Base-by-base conservation (phyloP, 2,329 filamentous ascomycete genomes). In the Hawksworthiomyces lignivorus region DNA sequence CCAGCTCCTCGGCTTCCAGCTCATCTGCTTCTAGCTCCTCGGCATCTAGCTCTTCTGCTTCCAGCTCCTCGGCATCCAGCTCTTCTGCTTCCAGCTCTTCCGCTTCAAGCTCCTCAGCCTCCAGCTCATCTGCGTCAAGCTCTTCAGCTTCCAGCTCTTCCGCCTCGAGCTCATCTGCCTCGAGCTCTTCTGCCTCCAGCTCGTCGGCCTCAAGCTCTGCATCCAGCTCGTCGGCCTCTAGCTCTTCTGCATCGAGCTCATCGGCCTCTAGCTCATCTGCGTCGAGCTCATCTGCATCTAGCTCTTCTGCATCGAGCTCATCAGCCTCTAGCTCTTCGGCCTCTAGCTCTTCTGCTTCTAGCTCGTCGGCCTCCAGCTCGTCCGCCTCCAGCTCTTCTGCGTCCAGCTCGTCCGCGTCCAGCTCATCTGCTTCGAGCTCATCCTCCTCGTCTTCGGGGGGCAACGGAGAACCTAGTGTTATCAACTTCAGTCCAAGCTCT, bases 61-160 rank as follows among this genome's bases (percentile, higher is more conserved):
- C 24, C 6, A 28, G 38, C 20, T 19, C 24, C n/a, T n/a, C n/a
- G 9, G 18, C 36, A 5, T 20, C 11, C 2, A 21, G 30, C 18
- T 10, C 26, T 6, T n/a, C 26, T 29, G 27, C 32, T 12, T 34
- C 38, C 5, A 42, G 43, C 39, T 21, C 21, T 5, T 20, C 17
- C 28, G 19, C 27, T 2, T n/a, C 19, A 2, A 31, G 33, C 33
- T 11, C 17, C 0, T 41, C 45, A 7, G 30, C 17, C 27, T 41
- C 41, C 30, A 29, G 18, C 9, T 41, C 45, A 15, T 28, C 39
- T 33, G 27, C 15, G 6, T 36, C 32, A n/a, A 22, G 26, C 15
- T 27, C 20, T 36, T 22, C 3, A 11, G 22, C 36, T 24, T 30
- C 14, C 14, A n/a, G 22, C 28, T n/a, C 18, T 9, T 20, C 22